A percentile compares a stretch with the other conserved stretches of the same genome.
Conservation (phyloP, 2,329 filamentous ascomycete genomes). For the Ceratocystis cacaofunesta region DNA sequence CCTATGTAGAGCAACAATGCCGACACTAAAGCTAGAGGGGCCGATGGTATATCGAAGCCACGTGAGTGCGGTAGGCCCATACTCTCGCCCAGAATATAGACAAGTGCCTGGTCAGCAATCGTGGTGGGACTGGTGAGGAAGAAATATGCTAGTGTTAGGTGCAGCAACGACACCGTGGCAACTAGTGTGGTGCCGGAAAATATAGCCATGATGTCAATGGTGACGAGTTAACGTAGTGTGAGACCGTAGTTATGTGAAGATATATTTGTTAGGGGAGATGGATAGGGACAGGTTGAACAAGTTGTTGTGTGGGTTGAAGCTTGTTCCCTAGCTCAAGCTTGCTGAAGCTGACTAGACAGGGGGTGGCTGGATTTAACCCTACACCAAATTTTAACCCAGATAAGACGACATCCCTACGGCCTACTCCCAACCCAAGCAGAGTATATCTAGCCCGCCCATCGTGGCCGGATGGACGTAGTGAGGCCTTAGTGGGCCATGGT, state of each 20-base stretch:
- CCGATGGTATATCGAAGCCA: conserved; percentile 51
- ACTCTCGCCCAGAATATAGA: conserved; percentile 68
- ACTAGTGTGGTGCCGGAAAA: conserved; percentile 71
- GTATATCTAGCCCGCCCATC: no score
- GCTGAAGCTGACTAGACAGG: background rate
- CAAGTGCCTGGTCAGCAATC: conserved; percentile 64
- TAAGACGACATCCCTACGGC: no score
- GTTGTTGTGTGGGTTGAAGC: background rate
- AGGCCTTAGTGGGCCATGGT: no score
- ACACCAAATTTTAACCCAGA: background rate
- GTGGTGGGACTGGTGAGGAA: conserved; percentile 59
- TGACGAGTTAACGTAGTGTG: background rate
- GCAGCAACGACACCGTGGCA: conserved; percentile 66
- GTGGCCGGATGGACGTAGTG: no score
- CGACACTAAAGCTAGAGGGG: conserved; percentile 60
- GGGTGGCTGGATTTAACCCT: background rate
- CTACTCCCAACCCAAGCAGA: no score
- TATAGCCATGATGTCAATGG: conserved; percentile 49
- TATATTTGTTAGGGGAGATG: background rate
- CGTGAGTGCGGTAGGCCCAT: conserved; percentile 60
- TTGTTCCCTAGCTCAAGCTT: background rate
- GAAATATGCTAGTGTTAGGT: conserved; percentile 70
- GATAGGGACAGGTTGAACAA: background rate
- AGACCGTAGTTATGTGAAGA: background rate
- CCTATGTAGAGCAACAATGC: conserved; percentile 48